These are phyloP conservation scores for Kewa caespitosa DNA, from an alignment of 179 eudicot species.

Conservation along the genomic window DNA sequence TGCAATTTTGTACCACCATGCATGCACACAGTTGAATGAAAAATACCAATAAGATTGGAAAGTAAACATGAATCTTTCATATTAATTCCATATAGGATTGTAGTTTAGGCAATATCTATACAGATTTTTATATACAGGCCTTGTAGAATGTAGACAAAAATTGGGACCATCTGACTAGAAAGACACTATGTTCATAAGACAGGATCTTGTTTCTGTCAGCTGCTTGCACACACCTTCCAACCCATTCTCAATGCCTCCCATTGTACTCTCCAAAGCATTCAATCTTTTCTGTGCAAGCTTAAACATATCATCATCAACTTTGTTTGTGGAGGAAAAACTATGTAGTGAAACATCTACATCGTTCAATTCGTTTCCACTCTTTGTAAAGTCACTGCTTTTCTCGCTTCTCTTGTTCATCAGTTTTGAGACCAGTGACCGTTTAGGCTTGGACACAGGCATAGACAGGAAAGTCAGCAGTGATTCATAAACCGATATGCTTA, in stretches of 20 bases:
- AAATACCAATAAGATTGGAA: too few relatives aligned
- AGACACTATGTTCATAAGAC: constrained; percentile 13
- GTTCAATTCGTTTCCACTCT: not conserved
- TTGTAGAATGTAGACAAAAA: not conserved
- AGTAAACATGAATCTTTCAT: not conserved
- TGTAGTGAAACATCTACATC: constrained; percentile 4
- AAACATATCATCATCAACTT: not conserved
- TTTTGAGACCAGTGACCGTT: constrained; percentile 11
- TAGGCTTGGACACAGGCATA: constrained; percentile 21
- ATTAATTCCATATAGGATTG: not conserved
- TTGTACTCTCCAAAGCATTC: constrained; percentile 14
- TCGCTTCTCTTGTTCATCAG: constrained; percentile 15
- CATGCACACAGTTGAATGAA: too few relatives aligned
- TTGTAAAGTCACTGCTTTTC: not conserved
- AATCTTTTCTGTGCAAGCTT: not conserved
- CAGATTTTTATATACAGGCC: not conserved
- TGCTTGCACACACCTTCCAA: constrained; percentile 10
- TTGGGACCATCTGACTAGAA: not conserved
- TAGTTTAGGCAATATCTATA: not conserved
- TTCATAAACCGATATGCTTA: constrained; percentile 27
- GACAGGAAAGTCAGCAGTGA: constrained; percentile 32
- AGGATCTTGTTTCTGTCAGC: constrained; percentile 4
- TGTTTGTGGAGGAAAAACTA: not conserved
- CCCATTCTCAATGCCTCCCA: constrained; percentile 17
- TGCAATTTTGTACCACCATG: too few relatives aligned